Evolutionary conservation across 331 rosid species (phyloP), one percentile per base, ranked within the genome.

Genomic region (Pyrus hybrid): DNA sequence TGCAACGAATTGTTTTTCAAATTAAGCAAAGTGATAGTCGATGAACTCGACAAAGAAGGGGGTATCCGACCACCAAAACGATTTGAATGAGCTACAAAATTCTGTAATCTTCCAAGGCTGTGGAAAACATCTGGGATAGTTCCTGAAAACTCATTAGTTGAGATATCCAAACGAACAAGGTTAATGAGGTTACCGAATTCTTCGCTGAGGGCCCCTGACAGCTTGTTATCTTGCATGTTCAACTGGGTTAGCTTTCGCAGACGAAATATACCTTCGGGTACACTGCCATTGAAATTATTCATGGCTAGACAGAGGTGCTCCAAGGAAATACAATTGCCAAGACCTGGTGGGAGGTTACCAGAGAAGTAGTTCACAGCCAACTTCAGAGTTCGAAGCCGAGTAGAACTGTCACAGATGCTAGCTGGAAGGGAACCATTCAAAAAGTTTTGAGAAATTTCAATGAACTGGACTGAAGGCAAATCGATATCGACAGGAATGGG

Each of bases 301-400:
- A 67, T 26, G 57, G 74, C 69, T 13, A 81, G 79, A 75, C n/a
- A 72, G 25, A 85, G 81, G 16, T 78, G 20, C 45, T 75, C 81
- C 72, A 85, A 74, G 21, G 80, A 81, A 61, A 21, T 32, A 71
- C 90, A 87, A 30, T 87, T 68, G 17, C 85, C 86, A 62, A 86
- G 60, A 37, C 75, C 87, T 7, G 79, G 41, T 35, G 82, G 78
- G 69, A 86, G 61, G 58, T 20, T 47, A 28, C 90, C 90, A 22
- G 78, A 43, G 69, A 84, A 81, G 71, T 51, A 63, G 58, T 87
- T 84, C 72, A 72, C 80, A 12, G 85, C 84, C 25, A 87, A 77
- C 13, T 84, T 67, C 70, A 87, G 63, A 17, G 37, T 12, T 63
- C 6, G 63, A 45, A 85, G 80, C 72, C 26, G 23, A 37, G 81